Conservation (phyloP, 2,329 filamentous ascomycete genomes). For the Aspergillus sp. region DNA sequence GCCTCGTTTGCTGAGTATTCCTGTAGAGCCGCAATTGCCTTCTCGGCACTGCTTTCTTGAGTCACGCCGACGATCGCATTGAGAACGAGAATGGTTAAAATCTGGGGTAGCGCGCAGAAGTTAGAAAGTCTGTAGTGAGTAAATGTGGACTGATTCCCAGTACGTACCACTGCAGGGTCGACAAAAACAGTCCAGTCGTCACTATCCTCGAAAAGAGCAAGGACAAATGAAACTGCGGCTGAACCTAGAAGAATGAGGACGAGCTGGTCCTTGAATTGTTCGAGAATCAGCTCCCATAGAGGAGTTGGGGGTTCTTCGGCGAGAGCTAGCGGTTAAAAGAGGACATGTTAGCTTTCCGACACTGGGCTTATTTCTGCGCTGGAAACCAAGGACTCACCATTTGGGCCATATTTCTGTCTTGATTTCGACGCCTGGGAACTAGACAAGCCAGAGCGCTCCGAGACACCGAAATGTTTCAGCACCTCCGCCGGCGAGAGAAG, state of each 20-base stretch:
- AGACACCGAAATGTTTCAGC: conserved; percentile 54
- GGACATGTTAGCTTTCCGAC: conserved; percentile 18
- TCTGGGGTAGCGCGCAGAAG: conserved; percentile 52
- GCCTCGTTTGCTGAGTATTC: conserved; percentile 99
- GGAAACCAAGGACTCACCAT: conserved; percentile 45
- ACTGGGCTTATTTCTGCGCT: background rate
- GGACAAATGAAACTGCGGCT: conserved; percentile 86
- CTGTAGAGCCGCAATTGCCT: conserved; percentile 95
- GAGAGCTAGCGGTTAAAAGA: conserved; percentile 53
- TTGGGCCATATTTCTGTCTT: conserved; percentile 53
- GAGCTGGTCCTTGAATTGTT: conserved; percentile 99
- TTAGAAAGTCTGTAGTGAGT: conserved; percentile 17
- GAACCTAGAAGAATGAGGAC: conserved; percentile 93
- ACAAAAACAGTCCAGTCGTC: conserved; percentile 97
- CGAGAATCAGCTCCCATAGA: conserved; percentile 91
- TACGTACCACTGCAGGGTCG: conserved; percentile 85
- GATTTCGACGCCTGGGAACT: conserved; percentile 48
- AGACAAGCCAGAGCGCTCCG: conserved; percentile 52
- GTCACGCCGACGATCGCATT: conserved; percentile 97
- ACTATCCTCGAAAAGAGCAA: conserved; percentile 89
- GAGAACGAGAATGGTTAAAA: conserved; percentile 92
- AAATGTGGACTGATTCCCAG: background rate
- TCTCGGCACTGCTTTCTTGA: conserved; percentile 97
- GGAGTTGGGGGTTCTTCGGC: conserved; percentile 93
- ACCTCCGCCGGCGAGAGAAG: conserved; percentile 45